Evolutionary conservation across 2,329 filamentous ascomycete species (phyloP), one percentile per base, ranked within the genome.

Genomic region (Tolypocladium guangdongense): DNA sequence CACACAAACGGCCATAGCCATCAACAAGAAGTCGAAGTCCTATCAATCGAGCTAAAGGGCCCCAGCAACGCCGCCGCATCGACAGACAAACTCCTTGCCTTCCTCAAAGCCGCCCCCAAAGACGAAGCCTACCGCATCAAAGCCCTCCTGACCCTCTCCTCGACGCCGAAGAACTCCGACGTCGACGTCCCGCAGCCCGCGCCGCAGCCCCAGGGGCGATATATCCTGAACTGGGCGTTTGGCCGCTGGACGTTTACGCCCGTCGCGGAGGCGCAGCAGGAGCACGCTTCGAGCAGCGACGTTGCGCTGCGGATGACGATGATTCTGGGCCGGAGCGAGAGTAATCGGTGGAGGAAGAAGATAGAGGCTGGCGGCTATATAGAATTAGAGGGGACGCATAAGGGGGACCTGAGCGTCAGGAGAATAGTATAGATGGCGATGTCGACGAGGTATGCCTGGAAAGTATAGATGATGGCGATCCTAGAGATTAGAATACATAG

Each of bases 141-240:
- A 69, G 88, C 81, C 12, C 72, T 82, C 11, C 62, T 82, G 14
- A 75, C 76, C 1, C 73, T 78, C 2, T 71, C 75, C 0, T 66
- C 73, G 0, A 62, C 71, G 0, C 73, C 82, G 10, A 59, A 60
- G 20, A 75, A 75, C 61, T 83, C 82, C 1, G 78, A 81, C 53
- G 72, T 75, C 27, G 74, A 78, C 39, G 61, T 66, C 0, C 65
- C 67, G 8, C 63, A 69, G 35, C 65, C 66, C 6, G 63, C 62
- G 8, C 59, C 67, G 5, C 62, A 63, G 49, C 61, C 70, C 3
- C 56, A 56, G 2, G 66, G 64, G 2, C 77, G 88, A 53, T 96
- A 93, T 66, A 96, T 99, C 46, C 78, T 99, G 55, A 99, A 99
- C 68, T 99, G 93, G 93, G 93, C 93, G 0, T 99, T 99, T 71